phyloP scores from a whole-genome alignment of 176 grass and related monocot species.

The Leersia perrieri region DNA sequence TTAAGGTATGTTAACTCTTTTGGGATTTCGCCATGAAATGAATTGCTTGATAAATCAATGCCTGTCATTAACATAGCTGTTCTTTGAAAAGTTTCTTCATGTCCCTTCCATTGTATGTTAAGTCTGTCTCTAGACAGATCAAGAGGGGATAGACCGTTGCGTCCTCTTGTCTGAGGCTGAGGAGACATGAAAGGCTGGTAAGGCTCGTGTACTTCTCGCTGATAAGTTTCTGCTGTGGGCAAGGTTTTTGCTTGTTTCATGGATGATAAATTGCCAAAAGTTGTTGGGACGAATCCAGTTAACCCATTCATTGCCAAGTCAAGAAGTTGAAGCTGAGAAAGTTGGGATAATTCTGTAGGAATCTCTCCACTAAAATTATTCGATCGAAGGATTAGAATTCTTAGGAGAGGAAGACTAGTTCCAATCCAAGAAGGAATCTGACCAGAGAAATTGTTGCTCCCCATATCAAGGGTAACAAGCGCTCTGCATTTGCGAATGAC shows the following conservation, averaged over 20 bases:
- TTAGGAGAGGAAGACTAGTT: background rate
- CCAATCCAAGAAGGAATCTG: background rate
- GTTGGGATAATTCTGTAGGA: background rate
- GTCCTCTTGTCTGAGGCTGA: too few relatives aligned
- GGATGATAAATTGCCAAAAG: background rate
- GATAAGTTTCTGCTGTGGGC: too few relatives aligned
- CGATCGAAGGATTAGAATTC: background rate
- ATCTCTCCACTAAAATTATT: background rate
- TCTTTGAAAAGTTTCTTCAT: background rate
- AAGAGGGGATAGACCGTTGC: too few relatives aligned
- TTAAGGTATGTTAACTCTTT: slow-evolving; percentile 19
- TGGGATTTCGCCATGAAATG: slow-evolving; percentile 14
- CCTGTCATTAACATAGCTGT: slow-evolving; percentile 13
- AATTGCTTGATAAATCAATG: slow-evolving; percentile 43
- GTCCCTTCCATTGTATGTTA: too few relatives aligned
- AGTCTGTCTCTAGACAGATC: too few relatives aligned
- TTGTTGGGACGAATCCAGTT: background rate
- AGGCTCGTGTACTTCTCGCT: too few relatives aligned
- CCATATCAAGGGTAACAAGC: background rate
- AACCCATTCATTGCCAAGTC: background rate
- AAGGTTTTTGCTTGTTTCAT: background rate
- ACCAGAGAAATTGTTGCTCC: background rate
- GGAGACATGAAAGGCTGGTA: too few relatives aligned
- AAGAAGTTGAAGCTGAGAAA: background rate
- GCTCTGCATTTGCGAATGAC: background rate